Evolutionary conservation across 345 rosid species (phyloP), one percentile per base, ranked within the genome.

Genomic region (Capsella bursapastoris): DNA sequence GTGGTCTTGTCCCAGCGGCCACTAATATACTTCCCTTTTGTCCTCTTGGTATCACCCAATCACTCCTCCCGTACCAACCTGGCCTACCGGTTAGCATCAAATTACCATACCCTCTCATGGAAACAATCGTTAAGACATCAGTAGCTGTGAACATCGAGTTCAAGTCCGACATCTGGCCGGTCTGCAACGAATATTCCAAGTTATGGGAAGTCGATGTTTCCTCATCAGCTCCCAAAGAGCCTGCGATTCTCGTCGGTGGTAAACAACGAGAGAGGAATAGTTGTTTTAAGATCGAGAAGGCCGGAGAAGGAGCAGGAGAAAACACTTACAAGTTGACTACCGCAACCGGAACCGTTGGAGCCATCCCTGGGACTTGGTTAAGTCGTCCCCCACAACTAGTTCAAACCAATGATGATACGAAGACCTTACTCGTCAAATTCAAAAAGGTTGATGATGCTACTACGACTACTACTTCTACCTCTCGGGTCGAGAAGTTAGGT

Each of bases 31-130:
- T n/a, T 29, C 65, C 28, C 49, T 8, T 14, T 45, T 70, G 77
- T 34, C 70, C 77, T 45, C 77, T 73, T 15, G 71, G 40, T 6
- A 7, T 73, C 51, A 8, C 10, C 51, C 78, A 73, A 48, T 2
- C 58, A 44, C 2, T n/a, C 40, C 9, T 55, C 38, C 41, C 57
- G 2, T 2, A 0, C 3, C 57, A 15, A 11, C 66, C 59, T 2
- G 78, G 78, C 41, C 7, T 45, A 16, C 72, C 71, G 3, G 66
- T 73, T 56, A 65, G 31, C 41, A 53, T 72, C 60, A 4, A 8
- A 1, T 43, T 43, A 40, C 44, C 44, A 40, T 40, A 40, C 13
- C 13, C 44, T 9, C 44, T 40, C 11, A 10, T 9, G 44, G 44
- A 40, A 40, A 40, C 13, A 1, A 2, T 40, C 44, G 44, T 40